These are phyloP conservation scores for Wickerhamomyces xylosicus DNA, from an alignment of 805 yeast genomes.

Conservation along the genomic window DNA sequence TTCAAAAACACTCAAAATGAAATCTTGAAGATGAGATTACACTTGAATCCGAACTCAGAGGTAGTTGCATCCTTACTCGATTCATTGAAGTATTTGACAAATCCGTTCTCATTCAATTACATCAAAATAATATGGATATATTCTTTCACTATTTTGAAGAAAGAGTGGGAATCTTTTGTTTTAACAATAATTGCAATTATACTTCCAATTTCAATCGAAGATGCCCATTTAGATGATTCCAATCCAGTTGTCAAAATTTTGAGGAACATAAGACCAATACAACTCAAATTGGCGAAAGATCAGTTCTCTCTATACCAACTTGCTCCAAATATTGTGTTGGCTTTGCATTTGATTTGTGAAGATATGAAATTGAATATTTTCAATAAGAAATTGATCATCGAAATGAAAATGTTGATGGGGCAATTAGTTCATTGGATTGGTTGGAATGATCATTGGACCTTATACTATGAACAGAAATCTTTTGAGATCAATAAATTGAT, in stretches of 20 bases:
- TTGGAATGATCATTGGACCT: conserved; percentile 61
- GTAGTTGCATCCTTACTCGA: conserved; percentile 36
- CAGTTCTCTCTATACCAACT: conserved; percentile 34
- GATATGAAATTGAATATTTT: conserved; percentile 54
- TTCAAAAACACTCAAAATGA: conserved; percentile 4
- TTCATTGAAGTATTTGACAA: conserved; percentile 42
- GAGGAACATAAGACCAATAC: conserved; percentile 6
- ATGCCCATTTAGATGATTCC: conserved; percentile 9
- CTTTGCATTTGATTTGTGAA: conserved; percentile 71
- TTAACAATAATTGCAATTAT: conserved; percentile 39
- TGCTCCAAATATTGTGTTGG: conserved; percentile 51
- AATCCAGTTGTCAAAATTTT: conserved; percentile 9
- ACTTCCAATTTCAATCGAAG: conserved; percentile 31
- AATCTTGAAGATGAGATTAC: conserved; percentile 22
- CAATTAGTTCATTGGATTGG: conserved; percentile 60
- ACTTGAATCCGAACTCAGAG: conserved; percentile 33
- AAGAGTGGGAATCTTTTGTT: conserved; percentile 54
- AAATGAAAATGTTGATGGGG: conserved; percentile 44
- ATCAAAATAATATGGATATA: conserved; percentile 59
- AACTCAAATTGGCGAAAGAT: conserved; percentile 17
- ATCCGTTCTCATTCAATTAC: conserved; percentile 45
- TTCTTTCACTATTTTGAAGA: conserved; percentile 32
- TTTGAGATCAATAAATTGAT: conserved; percentile 26
- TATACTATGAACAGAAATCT: conserved; percentile 36
- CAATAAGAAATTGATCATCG: conserved; percentile 23